Evolutionary conservation across 345 rosid species (phyloP), one percentile per base, ranked within the genome.

Genomic region (Gossypium thurberi): DNA sequence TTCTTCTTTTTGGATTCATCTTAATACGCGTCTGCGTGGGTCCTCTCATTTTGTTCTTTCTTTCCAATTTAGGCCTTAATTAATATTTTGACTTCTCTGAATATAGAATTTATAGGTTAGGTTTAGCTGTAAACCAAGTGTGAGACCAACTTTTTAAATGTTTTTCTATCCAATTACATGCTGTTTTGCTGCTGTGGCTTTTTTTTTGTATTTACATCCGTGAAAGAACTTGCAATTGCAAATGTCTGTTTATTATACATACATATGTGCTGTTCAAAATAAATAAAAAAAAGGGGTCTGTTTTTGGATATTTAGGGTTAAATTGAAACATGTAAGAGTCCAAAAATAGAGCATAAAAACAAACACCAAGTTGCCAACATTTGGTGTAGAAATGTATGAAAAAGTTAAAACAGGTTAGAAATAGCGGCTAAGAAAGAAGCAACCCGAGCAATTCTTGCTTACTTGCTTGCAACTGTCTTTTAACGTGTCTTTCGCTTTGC

Each of bases 81-180:
- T 21, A 46, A 47, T 43, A 55, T 56, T 21, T 70, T 73, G 52
- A 59, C 25, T 18, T 56, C 21, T 68, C 37, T 75, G 3, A 25
- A 14, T 17, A 18, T 18, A 26, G 48, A 58, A 25, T 26, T 46
- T 14, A 33, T 33, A 18, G 75, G 52, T 57, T 26, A 21, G 13
- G 42, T 70, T 78, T 71, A 84, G 87, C 83, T 81, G 84, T 81
- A 77, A 81, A 60, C 81, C 87, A 84, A 65, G 77, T 69, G 28
- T 42, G 70, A 46, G 86, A 83, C 74, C 66, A 43, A 37, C 37
- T 72, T 77, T 37, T 48, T 50, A 53, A 71, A 58, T 66, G 59
- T 20, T 66, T 18, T 64, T 14, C 46, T 11, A 23, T 15, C 37
- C 53, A 33, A 42, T 51, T 59, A 73, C 61, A 63, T 60, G 23